A percentile compares a stretch with the other conserved stretches of the same genome.
Conservation (phyloP, 805 yeast species). For the Lachancea nothofagi region DNA sequence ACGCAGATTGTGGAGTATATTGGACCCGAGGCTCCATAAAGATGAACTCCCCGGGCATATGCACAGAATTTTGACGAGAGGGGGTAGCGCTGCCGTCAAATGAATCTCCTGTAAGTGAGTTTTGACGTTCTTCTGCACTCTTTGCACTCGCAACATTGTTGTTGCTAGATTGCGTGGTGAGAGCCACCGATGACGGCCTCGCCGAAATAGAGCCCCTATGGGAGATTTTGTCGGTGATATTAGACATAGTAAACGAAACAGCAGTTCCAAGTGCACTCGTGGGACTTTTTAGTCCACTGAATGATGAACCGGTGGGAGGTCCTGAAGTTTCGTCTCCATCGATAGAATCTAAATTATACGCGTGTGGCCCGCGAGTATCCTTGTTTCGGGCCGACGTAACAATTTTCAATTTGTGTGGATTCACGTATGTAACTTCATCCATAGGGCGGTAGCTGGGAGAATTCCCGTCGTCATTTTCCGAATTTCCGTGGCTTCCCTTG, state of each 20-base stretch:
- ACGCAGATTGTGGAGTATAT: background rate
- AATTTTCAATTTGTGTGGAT: constrained; percentile 10
- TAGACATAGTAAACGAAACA: constrained; percentile 46
- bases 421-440: constrained; percentile 7
- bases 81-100: constrained; percentile 11
- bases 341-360: background rate
- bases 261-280: constrained; percentile 16
- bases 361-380: background rate
- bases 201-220: constrained; percentile 55
- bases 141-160: constrained; percentile 5
- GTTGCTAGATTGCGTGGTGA: constrained; percentile 11
- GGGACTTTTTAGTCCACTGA: constrained; percentile 1
- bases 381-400: constrained; percentile 5
- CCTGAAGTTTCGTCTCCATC: background rate
- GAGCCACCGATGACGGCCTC: constrained; percentile 41
- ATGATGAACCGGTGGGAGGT: background rate
- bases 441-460: constrained; percentile 10
- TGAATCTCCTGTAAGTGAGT: background rate
- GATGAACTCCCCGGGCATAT: constrained; percentile 35
- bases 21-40: constrained; percentile 20
- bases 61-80: constrained; percentile 28
- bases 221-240: constrained; percentile 36
- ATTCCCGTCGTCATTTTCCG: background rate
- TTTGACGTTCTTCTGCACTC: background rate
- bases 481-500: constrained; percentile 2